These are phyloP conservation scores for Lactarius hatsudake DNA, from an alignment of 768 basidiomycete genomes.

Conservation along the genomic window DNA sequence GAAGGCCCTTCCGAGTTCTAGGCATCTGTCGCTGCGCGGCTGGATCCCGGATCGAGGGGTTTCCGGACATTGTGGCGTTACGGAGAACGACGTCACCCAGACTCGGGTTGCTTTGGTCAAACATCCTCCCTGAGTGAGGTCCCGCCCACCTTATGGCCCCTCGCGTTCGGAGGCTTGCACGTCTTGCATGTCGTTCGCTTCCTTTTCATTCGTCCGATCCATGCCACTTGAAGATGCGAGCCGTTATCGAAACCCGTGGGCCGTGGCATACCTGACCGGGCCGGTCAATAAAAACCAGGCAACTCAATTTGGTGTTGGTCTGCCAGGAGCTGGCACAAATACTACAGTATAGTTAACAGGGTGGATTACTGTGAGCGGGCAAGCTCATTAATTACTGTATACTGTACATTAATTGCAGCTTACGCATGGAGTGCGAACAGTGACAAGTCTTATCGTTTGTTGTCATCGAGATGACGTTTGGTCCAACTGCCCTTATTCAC, in stretches of 20 bases:
- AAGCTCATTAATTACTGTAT: too few species aligned
- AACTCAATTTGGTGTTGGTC: not conserved
- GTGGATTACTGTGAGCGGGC: not conserved
- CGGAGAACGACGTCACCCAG: not conserved
- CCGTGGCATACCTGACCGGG: too few species aligned
- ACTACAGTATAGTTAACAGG: not conserved
- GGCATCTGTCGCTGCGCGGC: too few species aligned
- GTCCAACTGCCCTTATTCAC: not conserved
- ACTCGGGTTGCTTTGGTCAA: not conserved
- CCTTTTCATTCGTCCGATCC: not conserved
- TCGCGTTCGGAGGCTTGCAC: not conserved
- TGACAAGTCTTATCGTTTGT: too few species aligned
- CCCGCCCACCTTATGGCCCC: not conserved
- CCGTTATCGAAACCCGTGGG: not conserved
- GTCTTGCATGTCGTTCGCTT: not conserved
- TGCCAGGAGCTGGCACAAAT: not conserved
- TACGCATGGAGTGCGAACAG: too few species aligned
- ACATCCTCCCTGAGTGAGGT: not conserved
- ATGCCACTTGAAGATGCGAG: not conserved
- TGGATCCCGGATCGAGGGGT: too few species aligned
- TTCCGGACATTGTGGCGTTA: too few species aligned
- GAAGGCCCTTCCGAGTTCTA: too few species aligned
- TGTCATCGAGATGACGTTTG: not conserved
- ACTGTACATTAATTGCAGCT: too few species aligned
- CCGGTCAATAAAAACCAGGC: not conserved